A percentile compares a stretch with the other conserved stretches of the same genome.
These are phyloP conservation scores for Fraxinus platypoda DNA, from an alignment of 305 asterid species.

Conservation along the genomic window DNA sequence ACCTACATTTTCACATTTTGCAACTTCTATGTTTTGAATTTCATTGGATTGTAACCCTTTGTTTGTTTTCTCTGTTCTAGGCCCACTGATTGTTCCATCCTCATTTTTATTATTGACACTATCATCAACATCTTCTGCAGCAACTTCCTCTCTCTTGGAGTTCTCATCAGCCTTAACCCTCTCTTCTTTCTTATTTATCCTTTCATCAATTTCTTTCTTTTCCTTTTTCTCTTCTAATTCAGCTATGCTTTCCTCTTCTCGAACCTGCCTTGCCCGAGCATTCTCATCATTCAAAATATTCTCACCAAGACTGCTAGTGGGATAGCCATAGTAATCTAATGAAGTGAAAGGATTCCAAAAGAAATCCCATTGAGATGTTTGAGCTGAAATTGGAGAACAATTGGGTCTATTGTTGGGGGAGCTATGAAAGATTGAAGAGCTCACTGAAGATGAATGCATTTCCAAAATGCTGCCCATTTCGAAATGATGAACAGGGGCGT, in stretches of 20 bases:
- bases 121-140: constrained; percentile 43
- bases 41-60: constrained; percentile 35
- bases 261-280: constrained; percentile 67
- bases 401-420: constrained; percentile 57
- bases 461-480: constrained; percentile 71
- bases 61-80: constrained; percentile 35
- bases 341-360: constrained; percentile 97
- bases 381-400: constrained; percentile 68
- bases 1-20: constrained; percentile 52
- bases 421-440: background rate
- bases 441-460: constrained; percentile 56
- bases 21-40: constrained; percentile 53
- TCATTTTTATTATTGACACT: constrained; percentile 40
- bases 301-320: constrained; percentile 49
- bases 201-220: constrained; percentile 58
- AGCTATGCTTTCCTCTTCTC: constrained; percentile 91
- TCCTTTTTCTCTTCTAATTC: constrained; percentile 86
- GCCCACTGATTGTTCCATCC: constrained; percentile 35
- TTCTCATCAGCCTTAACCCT: constrained; percentile 28
- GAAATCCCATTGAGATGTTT: constrained; percentile 90
- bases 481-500: constrained; percentile 61
- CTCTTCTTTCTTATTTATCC: constrained; percentile 37
- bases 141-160: constrained; percentile 53
- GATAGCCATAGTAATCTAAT: constrained; percentile 75
- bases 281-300: constrained; percentile 56